These are phyloP conservation scores for Microbotryomycetes sp. DNA, from an alignment of 1,284 basidiomycete species.

Conservation along the genomic window DNA sequence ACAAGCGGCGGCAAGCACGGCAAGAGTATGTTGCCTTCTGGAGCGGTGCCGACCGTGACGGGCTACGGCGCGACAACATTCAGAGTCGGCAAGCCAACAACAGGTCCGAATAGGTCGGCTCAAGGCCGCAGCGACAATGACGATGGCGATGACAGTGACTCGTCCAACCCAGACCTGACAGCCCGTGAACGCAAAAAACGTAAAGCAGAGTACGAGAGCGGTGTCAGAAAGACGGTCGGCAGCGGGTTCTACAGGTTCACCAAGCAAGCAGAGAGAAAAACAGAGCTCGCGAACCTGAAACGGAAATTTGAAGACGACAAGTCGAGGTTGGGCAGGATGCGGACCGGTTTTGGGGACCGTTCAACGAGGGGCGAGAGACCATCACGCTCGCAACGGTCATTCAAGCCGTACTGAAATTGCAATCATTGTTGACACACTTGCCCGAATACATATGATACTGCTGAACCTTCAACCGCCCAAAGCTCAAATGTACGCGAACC, in stretches of 20 bases:
- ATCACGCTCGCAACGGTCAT: conserved; percentile 3
- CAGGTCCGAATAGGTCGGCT: background rate
- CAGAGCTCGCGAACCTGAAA: conserved; percentile 23
- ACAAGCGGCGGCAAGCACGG: conserved; percentile 28
- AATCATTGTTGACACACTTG: background rate
- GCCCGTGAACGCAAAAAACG: background rate
- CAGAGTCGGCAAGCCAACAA: conserved; percentile 24
- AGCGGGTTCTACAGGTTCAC: conserved; percentile 31
- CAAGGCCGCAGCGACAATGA: background rate
- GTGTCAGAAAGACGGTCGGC: conserved; percentile 29
- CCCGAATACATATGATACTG: too few species aligned
- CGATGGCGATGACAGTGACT: background rate
- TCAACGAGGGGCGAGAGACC: background rate
- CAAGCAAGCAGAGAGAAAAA: conserved; percentile 13
- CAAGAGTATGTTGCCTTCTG: conserved; percentile 16
- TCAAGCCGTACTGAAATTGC: conserved; percentile 11
- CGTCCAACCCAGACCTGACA: background rate
- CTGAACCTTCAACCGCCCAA: background rate
- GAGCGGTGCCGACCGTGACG: conserved; percentile 6
- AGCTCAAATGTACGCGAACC: conserved; percentile 37
- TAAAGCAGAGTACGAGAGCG: conserved; percentile 2
- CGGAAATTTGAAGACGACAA: conserved; percentile 29
- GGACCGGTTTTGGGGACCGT: background rate
- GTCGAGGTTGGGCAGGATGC: conserved; percentile 10
- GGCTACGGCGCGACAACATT: conserved; percentile 27